Evolutionary conservation across 1,284 basidiomycete genomes (phyloP), one percentile per base, ranked within the genome.

Genomic region (Pseudozyma thailandica): DNA sequence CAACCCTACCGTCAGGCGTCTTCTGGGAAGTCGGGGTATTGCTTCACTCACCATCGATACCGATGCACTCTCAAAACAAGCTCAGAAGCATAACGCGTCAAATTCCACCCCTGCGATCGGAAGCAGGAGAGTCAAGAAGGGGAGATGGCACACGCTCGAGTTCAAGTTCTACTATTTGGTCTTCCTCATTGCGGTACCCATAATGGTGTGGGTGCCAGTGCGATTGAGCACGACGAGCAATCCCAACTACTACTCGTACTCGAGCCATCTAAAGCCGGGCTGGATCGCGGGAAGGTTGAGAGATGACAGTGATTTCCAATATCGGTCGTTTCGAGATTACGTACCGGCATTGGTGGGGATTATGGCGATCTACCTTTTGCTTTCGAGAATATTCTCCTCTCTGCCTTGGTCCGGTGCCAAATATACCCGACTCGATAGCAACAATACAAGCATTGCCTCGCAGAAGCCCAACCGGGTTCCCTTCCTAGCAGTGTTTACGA

Each of bases 131-230:
- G n/a, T 39, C 0, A 62, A 68, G 31, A 39, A 59, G 0, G 70
- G 63, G 33, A 72, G 91, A 84, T 98, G 94, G 95, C 84, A 84
- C 44, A 91, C 92, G 0, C 83, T 85, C 16, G 95, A 98, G 83
- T 98, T 96, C 85, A 85, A 88, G 61, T 78, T 91, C 50, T 98
- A 98, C 84, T 89, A 86, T 61, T 65, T 89, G 25, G 85, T 90
- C 1, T 88, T 90, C 35, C 81, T 85, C 15, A 50, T 91, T 21
- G 89, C 87, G 13, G 84, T 97, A 10, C 90, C 91, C 0, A 78
- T 89, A 54, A 92, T 98, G 90, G 84, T 88, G 5, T 93, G 89
- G 87, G 86, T 92, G 65, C 92, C 93, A 0, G 86, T 92, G 26
- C 84, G 85, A n/a, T 82, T 96, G 54, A 95, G 93, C 78, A 86